A percentile compares a stretch with the other conserved stretches of the same genome.
These are phyloP conservation scores for Talaromyces atroroseus DNA, from an alignment of 2,329 filamentous ascomycete genomes.

Conservation along the genomic window DNA sequence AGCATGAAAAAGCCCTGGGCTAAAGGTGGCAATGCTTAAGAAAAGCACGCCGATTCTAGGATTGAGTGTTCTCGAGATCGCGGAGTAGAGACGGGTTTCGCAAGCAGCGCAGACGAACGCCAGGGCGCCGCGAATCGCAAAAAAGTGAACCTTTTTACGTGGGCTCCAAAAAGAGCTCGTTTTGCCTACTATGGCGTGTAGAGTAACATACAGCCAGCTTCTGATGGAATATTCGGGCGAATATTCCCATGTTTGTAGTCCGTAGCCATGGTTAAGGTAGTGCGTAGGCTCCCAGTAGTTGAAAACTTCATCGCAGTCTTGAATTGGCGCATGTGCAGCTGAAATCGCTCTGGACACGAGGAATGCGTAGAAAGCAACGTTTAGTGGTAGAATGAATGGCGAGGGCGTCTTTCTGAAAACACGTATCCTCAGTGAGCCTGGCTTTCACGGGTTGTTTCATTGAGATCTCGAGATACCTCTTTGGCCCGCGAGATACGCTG, in stretches of 20 bases:
- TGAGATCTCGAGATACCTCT: constrained; percentile 9
- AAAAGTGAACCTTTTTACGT: constrained; percentile 65
- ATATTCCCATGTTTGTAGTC: constrained; percentile 97
- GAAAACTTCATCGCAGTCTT: constrained; percentile 97
- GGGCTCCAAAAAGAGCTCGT: constrained; percentile 53
- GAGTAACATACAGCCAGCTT: constrained; percentile 82
- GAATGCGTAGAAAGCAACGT: constrained; percentile 75
- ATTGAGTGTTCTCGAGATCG: constrained; percentile 70
- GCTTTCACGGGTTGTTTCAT: neutral
- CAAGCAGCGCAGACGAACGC: constrained; percentile 72
- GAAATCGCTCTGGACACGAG: constrained; percentile 67
- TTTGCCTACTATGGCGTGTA: constrained; percentile 71
- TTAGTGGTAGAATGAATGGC: constrained; percentile 62
- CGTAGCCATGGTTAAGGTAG: constrained; percentile 87
- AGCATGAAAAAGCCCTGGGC: constrained; percentile 90
- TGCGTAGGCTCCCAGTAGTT: constrained; percentile 99
- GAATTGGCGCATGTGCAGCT: constrained; percentile 80
- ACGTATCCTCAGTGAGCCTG: constrained; percentile 18
- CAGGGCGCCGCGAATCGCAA: constrained; percentile 71
- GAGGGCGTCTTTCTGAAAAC: constrained; percentile 25
- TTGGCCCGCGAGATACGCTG: constrained; percentile 5
- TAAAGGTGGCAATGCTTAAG: constrained; percentile 67
- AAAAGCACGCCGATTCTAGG: constrained; percentile 81
- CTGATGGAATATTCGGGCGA: constrained; percentile 91
- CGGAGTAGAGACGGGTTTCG: constrained; percentile 75